Percentiles rank a stretch among this genome's conserved stretches.
phyloP scores from a whole-genome alignment of 192 early-diverging fungal genomes.

The Rhizophagus clarus region DNA sequence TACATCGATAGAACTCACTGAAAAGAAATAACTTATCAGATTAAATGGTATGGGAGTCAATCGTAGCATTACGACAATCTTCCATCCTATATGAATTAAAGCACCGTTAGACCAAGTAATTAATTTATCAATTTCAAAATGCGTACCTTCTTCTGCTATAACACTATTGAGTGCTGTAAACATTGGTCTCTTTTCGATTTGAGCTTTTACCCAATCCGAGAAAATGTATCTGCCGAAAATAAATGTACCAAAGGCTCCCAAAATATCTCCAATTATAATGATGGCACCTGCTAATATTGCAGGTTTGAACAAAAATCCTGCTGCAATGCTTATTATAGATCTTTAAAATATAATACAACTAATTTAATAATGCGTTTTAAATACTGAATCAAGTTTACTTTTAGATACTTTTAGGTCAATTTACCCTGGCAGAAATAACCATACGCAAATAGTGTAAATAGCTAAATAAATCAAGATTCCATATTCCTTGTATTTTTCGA shows the following conservation, averaged over 20 bases:
- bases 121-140: conserved; percentile 9
- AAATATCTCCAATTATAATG: conserved; percentile 40
- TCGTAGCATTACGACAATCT: conserved; percentile 51
- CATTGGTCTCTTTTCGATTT: conserved; percentile 43
- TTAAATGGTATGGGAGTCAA: conserved; percentile 48
- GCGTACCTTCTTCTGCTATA: conserved; percentile 47
- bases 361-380: background rate
- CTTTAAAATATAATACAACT: conserved; percentile 27
- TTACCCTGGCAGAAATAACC: conserved; percentile 31
- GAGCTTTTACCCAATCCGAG: conserved; percentile 45
- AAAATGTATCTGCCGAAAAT: conserved; percentile 50
- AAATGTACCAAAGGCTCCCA: conserved; percentile 40
- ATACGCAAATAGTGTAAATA: conserved; percentile 21
- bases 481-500: conserved; percentile 26
- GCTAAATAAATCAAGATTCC: conserved; percentile 27
- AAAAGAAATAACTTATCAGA: conserved; percentile 51
- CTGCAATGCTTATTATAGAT: conserved; percentile 45
- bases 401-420: background rate
- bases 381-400: background rate
- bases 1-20: conserved; percentile 42
- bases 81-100: conserved; percentile 42
- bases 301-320: conserved; percentile 49
- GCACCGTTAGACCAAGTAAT: background rate
- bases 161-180: conserved; percentile 44
- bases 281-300: conserved; percentile 38